Base-by-base conservation (phyloP, 106 monocot genomes). In the Ottelia alismoides region DNA sequence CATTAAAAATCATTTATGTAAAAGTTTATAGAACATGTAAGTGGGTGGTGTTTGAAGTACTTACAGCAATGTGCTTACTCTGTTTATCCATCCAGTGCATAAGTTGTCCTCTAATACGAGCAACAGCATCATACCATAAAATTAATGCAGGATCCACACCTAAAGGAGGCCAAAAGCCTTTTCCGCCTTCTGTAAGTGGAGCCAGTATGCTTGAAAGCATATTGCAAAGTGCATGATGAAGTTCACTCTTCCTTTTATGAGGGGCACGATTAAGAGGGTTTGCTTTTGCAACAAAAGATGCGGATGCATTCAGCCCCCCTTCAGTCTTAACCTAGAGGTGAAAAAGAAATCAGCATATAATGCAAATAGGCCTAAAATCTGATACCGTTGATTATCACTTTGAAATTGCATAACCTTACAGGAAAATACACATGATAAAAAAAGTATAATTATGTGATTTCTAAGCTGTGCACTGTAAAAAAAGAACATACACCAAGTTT, bases 61-160 rank as follows among this genome's bases (percentile, higher is more conserved):
- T 72, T 69, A 98, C 98, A 67, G 79, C 27, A 49, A 98, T 72
- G 57, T 98, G 98, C 53, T 98, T 98, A 66, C 85, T 98, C 54
- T 89, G 85, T 68, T 98, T 98, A 26, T 98, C 98, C 76, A 98
- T 90, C 98, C 98, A 98, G 70, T 79, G 69, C 70, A 83, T 79
- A 28, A 98, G 79, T 55, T 78, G 85, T 10, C 20, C 72, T 70
- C 90, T 79, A 44, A 90, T 86, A 59, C 82, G 74, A 58, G 74
- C 69, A 70, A 98, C 85, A 69, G 98, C 98, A 28, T 98, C 90
- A 77, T 98, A 90, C 98, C 98, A 98, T 19, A 98, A 53, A 31
- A 69, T 79, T 31, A 98, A 49, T 35, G 98, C 98, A 67, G 98
- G 70, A 65, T 85, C 85, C 35, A 90, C 85, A 35, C 90, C 74